Base-by-base conservation (phyloP, 2,329 filamentous ascomycete species). In the Ophiosphaerella korrae region DNA sequence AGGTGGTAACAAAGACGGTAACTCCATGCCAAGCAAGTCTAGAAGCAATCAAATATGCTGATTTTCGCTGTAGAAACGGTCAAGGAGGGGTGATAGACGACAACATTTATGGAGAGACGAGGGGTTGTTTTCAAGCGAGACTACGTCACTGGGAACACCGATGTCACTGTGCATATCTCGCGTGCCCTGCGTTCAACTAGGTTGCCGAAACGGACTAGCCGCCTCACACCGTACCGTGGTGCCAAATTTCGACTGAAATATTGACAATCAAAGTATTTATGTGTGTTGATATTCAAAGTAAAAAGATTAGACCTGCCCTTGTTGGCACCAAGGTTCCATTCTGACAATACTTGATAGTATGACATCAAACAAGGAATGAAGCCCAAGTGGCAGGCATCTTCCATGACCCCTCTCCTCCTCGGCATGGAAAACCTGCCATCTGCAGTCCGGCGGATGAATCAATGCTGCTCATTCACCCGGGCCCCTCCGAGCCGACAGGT, bases 21-120 rank as follows among this genome's bases (percentile, higher is more conserved):
- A 49, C 45, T 49, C 26, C 34, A 42, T 45, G 68, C 68, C 69
- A 70, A 72, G 68, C 52, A 43, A 54, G 64, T 55, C 69, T 70
- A 60, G 67, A 72, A 63, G 66, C 62, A 63, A 63, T 67, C 60
- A 55, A 64, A 69, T 50, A 52, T 55, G 58, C 52, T 55, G 53
- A 46, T 53, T 57, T 45, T 55, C 59, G 52, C 53, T 53, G 51
- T 41, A 42, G 41, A 50, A 57, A 42, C 42, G 48, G 38, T 48
- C 48, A 50, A 42, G 46, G 52, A 62, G 56, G 53, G 53, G 59
- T 68, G 54, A 53, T 51, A 55, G 35, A 47, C 48, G 50, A 45
- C 41, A 42, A 42, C 53, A 52, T 63, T 60, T 59, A 64, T 36
- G 45, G 29, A 29, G 26, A 29, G 26, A 29, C 26, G 26, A 29